Base-by-base conservation (phyloP, 116 monocot genomes). In the Posidonia oceanica region DNA sequence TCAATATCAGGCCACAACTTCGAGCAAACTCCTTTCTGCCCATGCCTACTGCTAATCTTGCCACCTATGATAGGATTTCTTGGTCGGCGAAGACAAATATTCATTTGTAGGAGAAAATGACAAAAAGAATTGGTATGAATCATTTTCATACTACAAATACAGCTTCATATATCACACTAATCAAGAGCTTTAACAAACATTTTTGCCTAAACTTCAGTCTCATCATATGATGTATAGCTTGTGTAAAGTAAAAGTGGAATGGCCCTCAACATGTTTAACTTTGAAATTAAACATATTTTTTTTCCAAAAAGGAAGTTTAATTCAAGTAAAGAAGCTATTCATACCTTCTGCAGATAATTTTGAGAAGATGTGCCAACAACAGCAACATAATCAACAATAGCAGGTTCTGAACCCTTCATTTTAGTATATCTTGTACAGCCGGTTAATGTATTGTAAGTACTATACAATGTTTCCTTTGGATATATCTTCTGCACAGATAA, bases 11-110 rank as follows among this genome's bases (percentile, higher is more conserved):
- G 89, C 97, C 97, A 97, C 66, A 92, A 70, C 75, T 97, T 87
- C 68, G 97, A 97, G 76, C 97, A 97, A 39, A 97, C 97, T 75
- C 97, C 92, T 71, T 97, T 97, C 72, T 97, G 97, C 58, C 97
- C 97, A 77, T 97, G 97, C 66, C 97, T 83, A 64, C 97, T 97
- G 79, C 97, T 97, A 75, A 97, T 92, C 72, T 97, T 97, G 79
- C 92, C 97, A 63, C 97, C 97, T 54, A 97, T 97, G 7, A 89
- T 48, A 36, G 97, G 97, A 76, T 92, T 85, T 74, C 97, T 82
- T 48, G 80, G 70, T n/a, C 87, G 85, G 3, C 97, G 86, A 36
- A 78, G 75, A 62, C 92, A 89, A 17, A 97, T 85, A 66, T 89
- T 89, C 12, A 78, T 89, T 92, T 97, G 80, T 36, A n/a, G n/a